phyloP scores from a whole-genome alignment of 768 basidiomycete genomes.

The Mrakia hoshinonis region DNA sequence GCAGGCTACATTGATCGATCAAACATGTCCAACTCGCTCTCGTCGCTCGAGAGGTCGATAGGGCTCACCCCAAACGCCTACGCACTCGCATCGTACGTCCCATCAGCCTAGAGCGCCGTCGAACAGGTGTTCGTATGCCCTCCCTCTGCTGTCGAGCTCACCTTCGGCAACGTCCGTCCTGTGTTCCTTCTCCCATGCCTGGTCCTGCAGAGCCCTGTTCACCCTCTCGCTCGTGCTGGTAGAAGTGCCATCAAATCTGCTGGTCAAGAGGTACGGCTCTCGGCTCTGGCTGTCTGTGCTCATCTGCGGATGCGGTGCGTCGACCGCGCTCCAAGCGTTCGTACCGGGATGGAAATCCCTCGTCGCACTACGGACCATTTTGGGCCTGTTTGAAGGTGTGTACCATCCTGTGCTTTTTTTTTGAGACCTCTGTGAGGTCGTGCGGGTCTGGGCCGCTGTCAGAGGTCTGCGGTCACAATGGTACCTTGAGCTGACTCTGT shows the following conservation, averaged over 20 bases:
- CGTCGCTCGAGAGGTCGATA: conserved; percentile 25
- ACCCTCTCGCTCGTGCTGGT: conserved; percentile 22
- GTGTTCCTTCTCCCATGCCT: neutral
- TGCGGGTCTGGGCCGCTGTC: no score
- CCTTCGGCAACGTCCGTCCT: neutral
- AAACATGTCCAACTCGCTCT: conserved; percentile 24
- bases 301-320: conserved; percentile 20
- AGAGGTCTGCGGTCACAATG: neutral
- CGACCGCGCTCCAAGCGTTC: conserved; percentile 11
- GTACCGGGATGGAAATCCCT: conserved; percentile 18
- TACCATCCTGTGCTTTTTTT: neutral
- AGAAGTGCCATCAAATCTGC: conserved; percentile 27
- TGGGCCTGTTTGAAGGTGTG: conserved; percentile 27
- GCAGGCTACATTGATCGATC: conserved; percentile 27
- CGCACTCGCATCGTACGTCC: conserved; percentile 22
- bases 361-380: conserved; percentile 10
- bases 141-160: neutral
- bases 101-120: neutral
- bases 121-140: neutral
- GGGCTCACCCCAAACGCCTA: conserved; percentile 24
- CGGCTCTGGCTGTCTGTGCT: conserved; percentile 21
- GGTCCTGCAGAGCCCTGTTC: conserved; percentile 16
- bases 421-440: no score
- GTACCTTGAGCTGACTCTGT: neutral
- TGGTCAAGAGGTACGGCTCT: conserved; percentile 20